These are phyloP conservation scores for Ramaria rubella DNA, from an alignment of 768 basidiomycete genomes.

Conservation along the genomic window DNA sequence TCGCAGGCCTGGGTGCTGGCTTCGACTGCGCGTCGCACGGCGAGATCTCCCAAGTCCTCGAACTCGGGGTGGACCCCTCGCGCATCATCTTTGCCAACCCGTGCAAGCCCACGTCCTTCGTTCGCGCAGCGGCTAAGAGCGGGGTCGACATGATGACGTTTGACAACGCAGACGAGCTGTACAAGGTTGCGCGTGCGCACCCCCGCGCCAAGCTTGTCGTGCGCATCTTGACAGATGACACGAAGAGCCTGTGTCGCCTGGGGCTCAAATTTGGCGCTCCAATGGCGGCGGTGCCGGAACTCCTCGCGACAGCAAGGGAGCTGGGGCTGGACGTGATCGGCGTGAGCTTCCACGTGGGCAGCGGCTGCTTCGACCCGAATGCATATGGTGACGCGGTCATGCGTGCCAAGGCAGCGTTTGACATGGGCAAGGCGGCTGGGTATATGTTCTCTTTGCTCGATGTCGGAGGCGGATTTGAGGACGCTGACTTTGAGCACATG, in stretches of 20 bases:
- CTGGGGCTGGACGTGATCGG: constrained; percentile 83
- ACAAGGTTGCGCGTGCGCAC: constrained; percentile 81
- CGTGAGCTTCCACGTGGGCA: constrained; percentile 96
- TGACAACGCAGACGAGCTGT: constrained; percentile 93
- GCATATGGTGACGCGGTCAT: constrained; percentile 86
- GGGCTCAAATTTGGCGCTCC: constrained; percentile 97
- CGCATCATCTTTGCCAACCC: constrained; percentile 98
- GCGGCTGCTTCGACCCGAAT: constrained; percentile 88
- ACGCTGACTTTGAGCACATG: constrained; percentile 74
- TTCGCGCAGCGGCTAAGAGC: constrained; percentile 71
- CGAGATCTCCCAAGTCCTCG: constrained; percentile 79
- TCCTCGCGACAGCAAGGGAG: constrained; percentile 74
- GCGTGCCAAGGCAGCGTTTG: constrained; percentile 78
- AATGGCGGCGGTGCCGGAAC: constrained; percentile 65
- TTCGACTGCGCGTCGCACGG: constrained; percentile 97
- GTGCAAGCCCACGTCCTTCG: constrained; percentile 93
- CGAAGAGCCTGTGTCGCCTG: constrained; percentile 86
- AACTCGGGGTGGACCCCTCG: constrained; percentile 69
- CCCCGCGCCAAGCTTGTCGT: constrained; percentile 82
- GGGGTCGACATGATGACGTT: constrained; percentile 96
- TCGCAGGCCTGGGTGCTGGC: constrained; percentile 83
- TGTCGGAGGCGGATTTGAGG: constrained; percentile 95
- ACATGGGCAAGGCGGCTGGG: constrained; percentile 76
- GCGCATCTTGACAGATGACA: constrained; percentile 97
- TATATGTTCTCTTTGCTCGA: constrained; percentile 83